Conservation (phyloP, 1,284 basidiomycete species). For the Trichosporon sp. region DNA sequence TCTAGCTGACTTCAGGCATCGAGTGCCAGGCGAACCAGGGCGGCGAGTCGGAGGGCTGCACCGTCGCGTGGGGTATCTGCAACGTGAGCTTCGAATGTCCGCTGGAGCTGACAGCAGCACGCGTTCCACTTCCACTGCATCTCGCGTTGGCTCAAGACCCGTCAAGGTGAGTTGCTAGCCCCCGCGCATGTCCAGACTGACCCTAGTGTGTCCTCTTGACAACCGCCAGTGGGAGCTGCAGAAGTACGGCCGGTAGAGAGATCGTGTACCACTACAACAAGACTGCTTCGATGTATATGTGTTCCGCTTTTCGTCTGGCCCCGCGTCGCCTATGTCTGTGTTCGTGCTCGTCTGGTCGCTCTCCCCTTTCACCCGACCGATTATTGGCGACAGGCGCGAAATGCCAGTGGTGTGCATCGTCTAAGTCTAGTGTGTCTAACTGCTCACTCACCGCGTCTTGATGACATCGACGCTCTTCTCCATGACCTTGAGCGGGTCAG, state of each 20-base stretch:
- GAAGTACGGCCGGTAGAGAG: slow-evolving; percentile 47
- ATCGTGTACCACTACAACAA: neutral
- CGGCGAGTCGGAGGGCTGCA: slow-evolving; percentile 90
- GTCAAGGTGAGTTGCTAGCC: slow-evolving; percentile 57
- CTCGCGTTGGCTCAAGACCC: slow-evolving; percentile 97
- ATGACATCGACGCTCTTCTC: neutral
- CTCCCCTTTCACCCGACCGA: neutral
- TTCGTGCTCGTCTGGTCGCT: neutral
- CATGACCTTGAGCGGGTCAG: neutral
- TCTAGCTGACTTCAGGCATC: slow-evolving; percentile 63
- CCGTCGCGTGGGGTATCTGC: slow-evolving; percentile 98
- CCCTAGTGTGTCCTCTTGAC: slow-evolving; percentile 85
- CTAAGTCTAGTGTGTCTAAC: neutral
- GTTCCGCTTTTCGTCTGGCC: neutral
- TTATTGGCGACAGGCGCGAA: too few species aligned
- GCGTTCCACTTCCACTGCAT: slow-evolving; percentile 99
- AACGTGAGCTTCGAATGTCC: slow-evolving; percentile 59
- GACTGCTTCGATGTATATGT: neutral
- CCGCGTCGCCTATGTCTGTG: neutral
- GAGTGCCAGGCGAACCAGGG: slow-evolving; percentile 99
- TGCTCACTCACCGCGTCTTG: neutral
- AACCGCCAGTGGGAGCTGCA: slow-evolving; percentile 58
- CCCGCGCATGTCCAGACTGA: slow-evolving; percentile 11
- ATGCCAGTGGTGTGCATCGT: neutral
- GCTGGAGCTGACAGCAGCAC: slow-evolving; percentile 59